Evolutionary conservation across 176 grass and related monocot genomes (phyloP).

Genomic region (Coix lacrymajobi): DNA sequence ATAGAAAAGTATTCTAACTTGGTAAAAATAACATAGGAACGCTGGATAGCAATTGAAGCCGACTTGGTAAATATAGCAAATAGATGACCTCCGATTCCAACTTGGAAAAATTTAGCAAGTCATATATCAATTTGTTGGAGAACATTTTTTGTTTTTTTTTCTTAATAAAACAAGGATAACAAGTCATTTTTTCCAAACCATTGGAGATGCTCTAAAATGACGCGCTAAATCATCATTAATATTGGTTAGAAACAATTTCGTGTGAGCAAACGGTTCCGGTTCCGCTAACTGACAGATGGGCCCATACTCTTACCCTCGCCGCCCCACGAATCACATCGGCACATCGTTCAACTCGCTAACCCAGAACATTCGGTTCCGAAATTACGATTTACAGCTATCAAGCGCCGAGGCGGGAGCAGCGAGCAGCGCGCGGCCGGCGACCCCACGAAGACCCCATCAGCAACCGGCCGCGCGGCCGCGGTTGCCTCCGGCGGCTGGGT

Average conservation of each 20-base stretch:
- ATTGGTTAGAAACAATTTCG: neutral
- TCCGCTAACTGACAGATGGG: neutral
- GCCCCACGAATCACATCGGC: conserved; percentile 9
- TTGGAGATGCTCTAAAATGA: too few relatives aligned
- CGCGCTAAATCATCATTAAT: neutral
- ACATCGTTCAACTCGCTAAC: conserved; percentile 28
- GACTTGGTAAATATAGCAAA: too few relatives aligned
- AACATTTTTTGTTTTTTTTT: too few relatives aligned
- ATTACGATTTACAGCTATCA: conserved; percentile 32
- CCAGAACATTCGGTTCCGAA: conserved; percentile 37
- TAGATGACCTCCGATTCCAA: too few relatives aligned
- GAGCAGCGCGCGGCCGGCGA: conserved; percentile 33
- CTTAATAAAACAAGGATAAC: too few relatives aligned
- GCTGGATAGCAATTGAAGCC: too few relatives aligned
- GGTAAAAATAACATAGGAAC: too few relatives aligned
- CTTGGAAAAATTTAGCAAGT: too few relatives aligned
- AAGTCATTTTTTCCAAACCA: too few relatives aligned
- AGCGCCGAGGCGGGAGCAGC: conserved; percentile 29
- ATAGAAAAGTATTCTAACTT: too few relatives aligned
- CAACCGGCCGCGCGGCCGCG: conserved; percentile 23
- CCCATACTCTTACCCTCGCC: neutral
- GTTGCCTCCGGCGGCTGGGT: conserved; percentile 3
- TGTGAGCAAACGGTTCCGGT: neutral
- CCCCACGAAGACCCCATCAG: conserved; percentile 1
- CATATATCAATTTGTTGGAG: too few relatives aligned